Evolutionary conservation across 345 rosid species (phyloP), one percentile per base, ranked within the genome.

Genomic region (Ceriops decandra): DNA sequence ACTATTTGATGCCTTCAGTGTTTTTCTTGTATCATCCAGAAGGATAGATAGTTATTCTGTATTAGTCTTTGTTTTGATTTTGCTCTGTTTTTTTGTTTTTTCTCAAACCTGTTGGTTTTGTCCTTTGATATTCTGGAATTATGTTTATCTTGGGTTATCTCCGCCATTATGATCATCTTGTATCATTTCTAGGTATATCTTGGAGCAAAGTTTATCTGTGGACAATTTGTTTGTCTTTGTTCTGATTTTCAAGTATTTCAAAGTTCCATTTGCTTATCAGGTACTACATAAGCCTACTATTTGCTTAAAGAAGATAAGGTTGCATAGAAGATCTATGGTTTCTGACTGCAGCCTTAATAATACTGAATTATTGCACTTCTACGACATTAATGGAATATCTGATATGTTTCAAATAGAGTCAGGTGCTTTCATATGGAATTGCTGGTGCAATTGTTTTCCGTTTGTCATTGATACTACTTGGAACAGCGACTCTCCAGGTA

Each of bases 181-280:
- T 46, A 56, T 70, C 60, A 57, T 54, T 82, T 85, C 78, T 90
- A 93, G 98, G 76, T 93, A 93, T 66, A 67, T 93, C 64, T 79
- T 93, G 88, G 97, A 93, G 90, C 96, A 93, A 82, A 93, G 97
- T 78, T 86, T 91, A 82, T 93, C 98, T 1, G 98, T 93, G 64
- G 98, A 93, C 78, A 93, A 93, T 82, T 83, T 93, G 68, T 93
- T 93, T 69, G 93, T 93, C 78, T 93, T 93, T 79, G 90, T 93
- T 74, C 87, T 93, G 69, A 67, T 91, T 70, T 93, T 93, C 88
- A 91, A 88, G 79, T 93, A 91, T 78, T 93, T 91, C 80, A 91
- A 93, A 81, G 98, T 93, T 66, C 98, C 98, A 68, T 72, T 71
- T 47, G 74, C 68, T 83, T 93, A 89, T 72, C 98, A 93, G 98